Evolutionary conservation across 2,329 filamentous ascomycete species (phyloP), one percentile per base, ranked within the genome.

Genomic region (Alternaria sp.): DNA sequence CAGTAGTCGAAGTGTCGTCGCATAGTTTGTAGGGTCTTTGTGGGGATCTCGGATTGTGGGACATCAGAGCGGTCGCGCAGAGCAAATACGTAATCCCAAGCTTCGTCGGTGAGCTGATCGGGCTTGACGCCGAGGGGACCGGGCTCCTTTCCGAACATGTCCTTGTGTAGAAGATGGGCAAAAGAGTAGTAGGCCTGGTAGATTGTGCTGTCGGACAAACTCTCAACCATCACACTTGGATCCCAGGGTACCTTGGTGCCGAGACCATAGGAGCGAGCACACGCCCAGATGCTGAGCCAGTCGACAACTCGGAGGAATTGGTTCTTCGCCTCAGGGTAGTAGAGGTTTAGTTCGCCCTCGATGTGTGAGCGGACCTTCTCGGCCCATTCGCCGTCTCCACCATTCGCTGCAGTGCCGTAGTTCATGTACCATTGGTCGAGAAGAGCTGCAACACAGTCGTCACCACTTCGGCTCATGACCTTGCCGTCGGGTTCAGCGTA

Each of bases 401-500:
- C 92, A 55, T 82, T 82, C 47, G 82, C 82, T 20, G 80, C 78
- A 18, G 80, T 81, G 66, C 96, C 96, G 76, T 99, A 99, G 82
- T 97, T 95, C 73, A 99, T 85, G 83, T 97, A 99, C 94, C 96
- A 99, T 82, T 99, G 96, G 73, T 97, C 95, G 76, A 98, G 89
- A 70, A 95, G 90, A 28, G 94, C 92, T 63, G 96, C 95, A 62
- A 97, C 94, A 78, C 96, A 98, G 71, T 96, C 93, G 76, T 98
- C 95, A 26, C 91, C 93, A 71, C 92, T 96, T 80, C 96, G 88
- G 76, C 91, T 95, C 64, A 96, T 89, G 69, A 98, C 96, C 80
- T 91, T 76, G 72, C 92, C 91, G 80, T 97, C 94, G 3, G 96
- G 96, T 80, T 99, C 96, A 12, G 93, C 94, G 78, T 98, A 99